These are phyloP conservation scores for Phanerochaete carnosa DNA, from an alignment of 768 basidiomycete species.

Conservation along the genomic window DNA sequence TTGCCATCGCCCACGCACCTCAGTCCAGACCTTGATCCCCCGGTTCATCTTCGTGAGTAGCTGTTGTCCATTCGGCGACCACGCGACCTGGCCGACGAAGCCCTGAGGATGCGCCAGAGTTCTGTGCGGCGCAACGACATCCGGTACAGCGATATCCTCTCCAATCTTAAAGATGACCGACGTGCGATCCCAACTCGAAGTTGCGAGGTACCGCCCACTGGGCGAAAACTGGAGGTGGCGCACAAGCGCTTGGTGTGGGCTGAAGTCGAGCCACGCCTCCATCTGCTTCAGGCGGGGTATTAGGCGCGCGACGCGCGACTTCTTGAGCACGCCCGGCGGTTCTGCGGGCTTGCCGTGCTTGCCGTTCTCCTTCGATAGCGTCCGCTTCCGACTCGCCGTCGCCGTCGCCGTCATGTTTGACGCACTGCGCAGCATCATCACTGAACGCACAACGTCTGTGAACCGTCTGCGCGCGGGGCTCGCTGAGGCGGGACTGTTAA, in stretches of 20 bases:
- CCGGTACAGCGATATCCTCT: constrained; percentile 39
- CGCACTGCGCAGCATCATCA: constrained; percentile 40
- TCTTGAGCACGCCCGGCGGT: constrained; percentile 34
- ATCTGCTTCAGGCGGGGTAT: constrained; percentile 54
- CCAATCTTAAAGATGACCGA: constrained; percentile 64
- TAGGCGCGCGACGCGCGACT: constrained; percentile 53
- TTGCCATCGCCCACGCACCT: constrained; percentile 39
- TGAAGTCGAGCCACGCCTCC: constrained; percentile 55
- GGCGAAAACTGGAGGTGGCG: constrained; percentile 75
- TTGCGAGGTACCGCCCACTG: constrained; percentile 70
- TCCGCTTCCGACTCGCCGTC: constrained; percentile 16
- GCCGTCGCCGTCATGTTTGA: constrained; percentile 25
- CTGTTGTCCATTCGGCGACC: constrained; percentile 63
- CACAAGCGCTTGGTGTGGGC: constrained; percentile 65
- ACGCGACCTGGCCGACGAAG: constrained; percentile 77
- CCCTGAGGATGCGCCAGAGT: constrained; percentile 64
- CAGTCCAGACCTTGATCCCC: constrained; percentile 71
- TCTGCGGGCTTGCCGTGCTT: constrained; percentile 14
- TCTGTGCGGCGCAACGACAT: constrained; percentile 56
- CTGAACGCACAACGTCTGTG: constrained; percentile 41
- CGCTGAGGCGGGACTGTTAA: constrained; percentile 13
- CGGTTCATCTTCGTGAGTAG: constrained; percentile 63
- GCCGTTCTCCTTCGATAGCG: constrained; percentile 24
- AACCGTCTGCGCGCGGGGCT: constrained; percentile 36
- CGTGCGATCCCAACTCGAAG: constrained; percentile 75